phyloP scores from a whole-genome alignment of 805 yeast species.

The Ogataea nitratoaversa region DNA sequence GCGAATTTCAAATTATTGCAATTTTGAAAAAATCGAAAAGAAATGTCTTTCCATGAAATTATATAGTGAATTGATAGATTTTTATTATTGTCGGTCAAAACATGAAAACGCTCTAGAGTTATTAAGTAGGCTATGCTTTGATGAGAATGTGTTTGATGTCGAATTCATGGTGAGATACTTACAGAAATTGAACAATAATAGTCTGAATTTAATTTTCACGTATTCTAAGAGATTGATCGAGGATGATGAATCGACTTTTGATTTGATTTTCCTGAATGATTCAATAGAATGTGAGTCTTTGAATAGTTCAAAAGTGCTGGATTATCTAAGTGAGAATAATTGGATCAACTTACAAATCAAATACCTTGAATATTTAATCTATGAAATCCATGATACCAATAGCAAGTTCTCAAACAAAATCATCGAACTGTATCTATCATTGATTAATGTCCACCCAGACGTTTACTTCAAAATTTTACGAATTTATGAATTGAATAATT shows the following conservation, averaged over 20 bases:
- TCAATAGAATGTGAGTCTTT: conserved; percentile 56
- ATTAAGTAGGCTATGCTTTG: conserved; percentile 36
- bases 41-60: conserved; percentile 45
- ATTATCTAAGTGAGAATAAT: conserved; percentile 36
- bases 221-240: conserved; percentile 51
- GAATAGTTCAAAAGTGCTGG: conserved; percentile 49
- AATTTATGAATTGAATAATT: conserved; percentile 31
- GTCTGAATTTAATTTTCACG: conserved; percentile 52
- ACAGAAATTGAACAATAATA: conserved; percentile 45
- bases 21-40: conserved; percentile 53
- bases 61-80: conserved; percentile 71
- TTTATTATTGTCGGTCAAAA: conserved; percentile 56
- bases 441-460: conserved; percentile 13
- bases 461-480: conserved; percentile 31
- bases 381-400: conserved; percentile 34
- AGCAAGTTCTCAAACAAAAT: conserved; percentile 40
- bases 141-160: conserved; percentile 30
- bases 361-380: conserved; percentile 52
- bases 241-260: conserved; percentile 33
- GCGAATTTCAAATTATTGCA: conserved; percentile 72
- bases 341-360: conserved; percentile 29
- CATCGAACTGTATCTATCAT: conserved; percentile 39
- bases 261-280: conserved; percentile 60
- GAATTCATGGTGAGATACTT: conserved; percentile 53
- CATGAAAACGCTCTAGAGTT: conserved; percentile 68